phyloP scores from a whole-genome alignment of 2,329 filamentous ascomycete species.

The Penicillium sp. region DNA sequence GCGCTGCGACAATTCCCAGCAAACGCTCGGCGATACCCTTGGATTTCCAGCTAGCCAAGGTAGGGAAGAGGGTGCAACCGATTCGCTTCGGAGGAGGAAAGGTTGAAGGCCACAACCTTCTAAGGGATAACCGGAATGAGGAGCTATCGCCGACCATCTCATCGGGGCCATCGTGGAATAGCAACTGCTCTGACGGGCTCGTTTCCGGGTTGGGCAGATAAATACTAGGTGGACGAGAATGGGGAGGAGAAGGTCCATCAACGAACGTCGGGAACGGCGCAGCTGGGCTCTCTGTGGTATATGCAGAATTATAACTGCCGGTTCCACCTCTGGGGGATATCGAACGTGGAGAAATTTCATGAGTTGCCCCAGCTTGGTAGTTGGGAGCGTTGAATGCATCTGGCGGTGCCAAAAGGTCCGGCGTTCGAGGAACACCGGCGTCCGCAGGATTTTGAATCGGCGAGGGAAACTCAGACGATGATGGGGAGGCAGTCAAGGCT shows the following conservation, averaged over 20 bases:
- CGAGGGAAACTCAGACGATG: constrained; percentile 29
- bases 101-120: constrained; percentile 73
- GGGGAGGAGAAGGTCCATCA: constrained; percentile 53
- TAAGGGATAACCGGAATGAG: constrained; percentile 44
- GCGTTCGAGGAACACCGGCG: constrained; percentile 27
- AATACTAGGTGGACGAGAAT: constrained; percentile 55
- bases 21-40: constrained; percentile 85
- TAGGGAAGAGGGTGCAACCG: constrained; percentile 77
- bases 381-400: constrained; percentile 40
- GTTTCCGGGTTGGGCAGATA: constrained; percentile 49
- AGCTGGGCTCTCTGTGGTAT: constrained; percentile 38
- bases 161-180: constrained; percentile 30
- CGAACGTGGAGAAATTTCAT: constrained; percentile 24
- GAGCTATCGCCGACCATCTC: constrained; percentile 40
- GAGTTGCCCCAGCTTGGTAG: constrained; percentile 28
- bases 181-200: constrained; percentile 35
- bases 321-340: constrained; percentile 32
- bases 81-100: constrained; percentile 72
- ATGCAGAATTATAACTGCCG: constrained; percentile 9
- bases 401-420: constrained; percentile 45
- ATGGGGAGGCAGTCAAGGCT: constrained; percentile 35
- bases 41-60: constrained; percentile 73
- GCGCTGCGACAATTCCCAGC: constrained; percentile 77
- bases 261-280: constrained; percentile 68
- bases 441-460: constrained; percentile 33